Base-by-base conservation (phyloP, 345 rosid species). In the Theobroma cacao region DNA sequence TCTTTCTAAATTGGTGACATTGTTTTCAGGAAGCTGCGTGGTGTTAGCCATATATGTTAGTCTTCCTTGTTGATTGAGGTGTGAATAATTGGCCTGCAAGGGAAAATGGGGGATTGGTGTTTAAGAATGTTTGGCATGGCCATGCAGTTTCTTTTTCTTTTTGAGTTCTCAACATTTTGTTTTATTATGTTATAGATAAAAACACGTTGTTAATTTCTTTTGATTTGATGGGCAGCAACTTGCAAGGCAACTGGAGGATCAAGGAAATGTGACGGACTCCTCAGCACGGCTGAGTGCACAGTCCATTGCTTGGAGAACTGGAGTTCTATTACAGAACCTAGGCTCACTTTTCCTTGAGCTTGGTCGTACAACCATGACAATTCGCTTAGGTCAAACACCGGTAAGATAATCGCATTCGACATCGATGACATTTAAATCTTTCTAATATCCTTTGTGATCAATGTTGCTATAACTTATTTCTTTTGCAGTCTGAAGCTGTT, bases 271-370 rank as follows among this genome's bases (percentile, higher is more conserved):
- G 74, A 87, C 84, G 5, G 90, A 90, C 76, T 59, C 88, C 33
- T 70, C 65, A 12, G 59, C 76, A 59, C 84, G 94, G 75, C 41
- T 43, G 50, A 67, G 47, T 74, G 80, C 75, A 34, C 94, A 90
- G 78, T 71, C 84, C 56, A 78, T 31, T 82, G 89, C 90, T 22
- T 84, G 75, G 91, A 84, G 93, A 74, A 84, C 84, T 31, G 91
- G 91, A 62, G 26, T 77, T 82, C 81, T 86, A 67, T 74, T 90
- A 72, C 86, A 88, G 69, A 89, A 83, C 84, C 83, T 92, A 66
- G 97, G 94, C 75, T 91, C 93, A 33, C 85, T 87, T 86, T 82
- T 92, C 22, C 97, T 92, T 72, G 97, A 92, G 80, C 94, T 92
- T 53, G 97, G 97, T 78, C 92, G 94, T 50, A 85, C 97, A 78